Percentiles rank a stretch among this genome's conserved stretches.
Conservation (phyloP, 2,329 filamentous ascomycete species). For the Phyllosticta citriasiana region DNA sequence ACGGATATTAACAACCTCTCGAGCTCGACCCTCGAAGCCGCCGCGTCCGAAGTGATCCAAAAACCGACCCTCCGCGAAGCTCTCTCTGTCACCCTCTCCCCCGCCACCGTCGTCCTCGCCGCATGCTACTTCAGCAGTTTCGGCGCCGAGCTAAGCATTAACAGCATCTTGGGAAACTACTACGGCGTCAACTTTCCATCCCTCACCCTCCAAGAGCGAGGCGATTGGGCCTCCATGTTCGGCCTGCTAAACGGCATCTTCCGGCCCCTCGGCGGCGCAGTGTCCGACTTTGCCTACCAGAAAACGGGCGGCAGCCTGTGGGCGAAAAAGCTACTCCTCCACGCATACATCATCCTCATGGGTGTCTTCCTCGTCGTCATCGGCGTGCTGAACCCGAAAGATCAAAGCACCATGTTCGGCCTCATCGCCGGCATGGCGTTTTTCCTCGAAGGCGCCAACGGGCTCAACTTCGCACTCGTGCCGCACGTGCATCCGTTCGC, state of each 20-base stretch:
- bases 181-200: constrained; percentile 46
- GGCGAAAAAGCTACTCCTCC: constrained; percentile 55
- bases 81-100: constrained; percentile 52
- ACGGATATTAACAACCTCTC: constrained; percentile 36
- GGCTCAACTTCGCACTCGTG: constrained; percentile 76
- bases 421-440: constrained; percentile 68
- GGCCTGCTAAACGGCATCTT: constrained; percentile 62
- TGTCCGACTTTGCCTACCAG: constrained; percentile 47
- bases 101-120: constrained; percentile 43
- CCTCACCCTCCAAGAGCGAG: constrained; percentile 45
- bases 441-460: constrained; percentile 78
- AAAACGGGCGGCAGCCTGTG: constrained; percentile 42
- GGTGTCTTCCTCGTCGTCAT: constrained; percentile 54
- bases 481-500: constrained; percentile 77
- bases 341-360: constrained; percentile 45
- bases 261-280: constrained; percentile 55
- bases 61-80: constrained; percentile 53
- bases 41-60: constrained; percentile 50
- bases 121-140: constrained; percentile 52
- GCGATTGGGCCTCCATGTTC: constrained; percentile 61
- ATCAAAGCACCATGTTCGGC: constrained; percentile 59
- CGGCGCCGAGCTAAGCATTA: constrained; percentile 50
- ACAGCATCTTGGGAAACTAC: constrained; percentile 50
- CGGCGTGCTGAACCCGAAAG: constrained; percentile 52
- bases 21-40: constrained; percentile 45